Conservation (phyloP, 208 protist genomes). For the Leishmania martiniquensis region DNA sequence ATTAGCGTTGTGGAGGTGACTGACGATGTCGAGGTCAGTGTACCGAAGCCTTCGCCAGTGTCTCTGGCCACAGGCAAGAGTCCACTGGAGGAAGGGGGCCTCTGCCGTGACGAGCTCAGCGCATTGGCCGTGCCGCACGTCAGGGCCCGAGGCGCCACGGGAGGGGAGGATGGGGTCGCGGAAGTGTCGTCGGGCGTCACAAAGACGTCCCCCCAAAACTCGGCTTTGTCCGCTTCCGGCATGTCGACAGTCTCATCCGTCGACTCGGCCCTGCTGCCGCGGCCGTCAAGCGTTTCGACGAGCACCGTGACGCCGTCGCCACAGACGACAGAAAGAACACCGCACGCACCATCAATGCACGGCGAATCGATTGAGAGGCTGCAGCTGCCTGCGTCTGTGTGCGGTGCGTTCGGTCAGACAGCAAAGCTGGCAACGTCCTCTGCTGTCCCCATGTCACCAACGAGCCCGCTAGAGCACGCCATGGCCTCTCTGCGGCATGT, state of each 20-base stretch:
- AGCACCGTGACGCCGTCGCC: background rate
- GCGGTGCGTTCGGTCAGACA: background rate
- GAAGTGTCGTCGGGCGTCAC: background rate
- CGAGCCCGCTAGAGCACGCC: slow-evolving; percentile 20
- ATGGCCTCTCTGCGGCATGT: slow-evolving; percentile 15
- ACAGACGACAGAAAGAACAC: background rate
- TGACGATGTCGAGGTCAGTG: background rate
- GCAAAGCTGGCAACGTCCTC: background rate
- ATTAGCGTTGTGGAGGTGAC: slow-evolving; percentile 35
- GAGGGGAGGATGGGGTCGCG: background rate
- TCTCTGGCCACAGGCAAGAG: background rate
- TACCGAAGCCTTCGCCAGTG: slow-evolving; percentile 6
- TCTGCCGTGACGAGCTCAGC: background rate
- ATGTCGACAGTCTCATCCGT: background rate
- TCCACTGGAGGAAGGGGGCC: background rate
- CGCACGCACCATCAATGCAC: background rate
- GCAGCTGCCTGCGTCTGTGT: slow-evolving; percentile 6
- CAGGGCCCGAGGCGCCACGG: background rate
- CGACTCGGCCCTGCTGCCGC: background rate
- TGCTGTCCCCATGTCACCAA: background rate
- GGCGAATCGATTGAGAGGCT: background rate
- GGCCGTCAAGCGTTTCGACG: background rate
- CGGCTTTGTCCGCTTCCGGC: slow-evolving; percentile 4
- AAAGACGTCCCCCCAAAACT: background rate
- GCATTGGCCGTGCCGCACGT: background rate